Percentiles rank a stretch among this genome's conserved stretches.
These are phyloP conservation scores for Panicum hallii DNA, from an alignment of 202 grass and related monocot genomes.

Conservation along the genomic window DNA sequence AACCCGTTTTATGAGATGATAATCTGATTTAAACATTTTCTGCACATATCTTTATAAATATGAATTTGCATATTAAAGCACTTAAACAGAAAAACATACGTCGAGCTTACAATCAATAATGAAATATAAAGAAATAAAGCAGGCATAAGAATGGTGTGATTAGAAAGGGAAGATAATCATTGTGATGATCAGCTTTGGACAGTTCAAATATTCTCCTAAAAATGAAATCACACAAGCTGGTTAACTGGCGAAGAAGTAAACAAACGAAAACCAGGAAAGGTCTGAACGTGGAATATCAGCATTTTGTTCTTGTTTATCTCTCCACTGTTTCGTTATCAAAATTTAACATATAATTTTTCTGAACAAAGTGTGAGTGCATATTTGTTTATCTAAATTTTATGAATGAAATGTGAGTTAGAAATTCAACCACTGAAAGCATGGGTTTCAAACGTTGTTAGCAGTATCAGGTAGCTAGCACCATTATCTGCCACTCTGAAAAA, in stretches of 20 bases:
- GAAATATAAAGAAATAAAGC: constrained; percentile 1
- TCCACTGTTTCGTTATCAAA: constrained; percentile 3
- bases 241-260: not conserved
- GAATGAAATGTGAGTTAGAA: constrained; percentile 4
- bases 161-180: not conserved
- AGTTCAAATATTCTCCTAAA: constrained; percentile 11
- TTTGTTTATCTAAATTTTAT: not conserved
- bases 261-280: not conserved
- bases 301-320: constrained; percentile 15
- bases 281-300: not conserved
- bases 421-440: constrained; percentile 20
- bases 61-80: constrained; percentile 2
- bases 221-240: not conserved
- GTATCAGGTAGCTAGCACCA: constrained; percentile 8
- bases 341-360: not conserved
- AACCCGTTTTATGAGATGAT: constrained; percentile 16
- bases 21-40: constrained; percentile 16
- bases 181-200: not conserved
- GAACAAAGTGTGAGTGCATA: constrained; percentile 12
- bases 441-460: not conserved
- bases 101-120: not conserved
- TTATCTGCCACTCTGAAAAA: constrained; percentile 16
- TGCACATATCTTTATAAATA: constrained; percentile 1
- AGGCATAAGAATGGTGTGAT: not conserved
- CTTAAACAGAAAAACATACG: not conserved